phyloP scores from a whole-genome alignment of 768 basidiomycete genomes.

The Tephrocybe sp. region DNA sequence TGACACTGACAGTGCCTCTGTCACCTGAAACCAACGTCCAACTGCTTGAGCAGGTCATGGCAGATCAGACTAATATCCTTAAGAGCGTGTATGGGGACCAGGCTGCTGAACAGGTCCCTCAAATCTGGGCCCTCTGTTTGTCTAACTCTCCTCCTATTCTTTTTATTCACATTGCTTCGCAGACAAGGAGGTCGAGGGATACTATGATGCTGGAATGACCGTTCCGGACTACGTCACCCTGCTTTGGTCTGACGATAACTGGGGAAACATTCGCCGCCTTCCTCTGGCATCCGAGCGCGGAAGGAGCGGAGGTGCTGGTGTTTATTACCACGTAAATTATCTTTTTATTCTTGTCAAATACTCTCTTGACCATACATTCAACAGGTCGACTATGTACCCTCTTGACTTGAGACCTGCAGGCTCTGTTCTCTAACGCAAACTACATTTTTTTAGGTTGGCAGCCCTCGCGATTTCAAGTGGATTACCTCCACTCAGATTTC shows the following conservation, averaged over 20 bases:
- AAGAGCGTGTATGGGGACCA: too few relatives aligned
- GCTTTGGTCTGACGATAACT: conserved; percentile 75
- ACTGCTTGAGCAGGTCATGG: conserved; percentile 48
- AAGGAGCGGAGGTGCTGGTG: conserved; percentile 65
- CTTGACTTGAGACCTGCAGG: too few relatives aligned
- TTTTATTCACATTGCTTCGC: not conserved
- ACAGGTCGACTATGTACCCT: conserved; percentile 52
- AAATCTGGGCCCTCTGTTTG: conserved; percentile 63
- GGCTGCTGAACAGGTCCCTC: too few relatives aligned
- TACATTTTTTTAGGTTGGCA: conserved; percentile 68
- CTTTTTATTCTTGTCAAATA: not conserved
- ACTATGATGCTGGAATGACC: conserved; percentile 60
- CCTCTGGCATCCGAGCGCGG: conserved; percentile 53
- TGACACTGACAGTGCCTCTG: conserved; percentile 51
- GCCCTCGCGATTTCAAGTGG: conserved; percentile 71
- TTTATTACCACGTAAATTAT: conserved; percentile 61
- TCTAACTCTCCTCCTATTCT: conserved; percentile 6
- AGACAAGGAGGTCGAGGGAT: conserved; percentile 65
- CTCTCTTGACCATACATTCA: not conserved
- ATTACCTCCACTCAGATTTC: conserved; percentile 57
- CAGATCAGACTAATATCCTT: too few relatives aligned
- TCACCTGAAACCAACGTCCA: conserved; percentile 46
- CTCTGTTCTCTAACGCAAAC: too few relatives aligned
- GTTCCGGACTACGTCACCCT: conserved; percentile 64
- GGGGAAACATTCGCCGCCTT: conserved; percentile 69